Conservation (phyloP, 768 basidiomycete genomes). For the Agaricus subrufescens region DNA sequence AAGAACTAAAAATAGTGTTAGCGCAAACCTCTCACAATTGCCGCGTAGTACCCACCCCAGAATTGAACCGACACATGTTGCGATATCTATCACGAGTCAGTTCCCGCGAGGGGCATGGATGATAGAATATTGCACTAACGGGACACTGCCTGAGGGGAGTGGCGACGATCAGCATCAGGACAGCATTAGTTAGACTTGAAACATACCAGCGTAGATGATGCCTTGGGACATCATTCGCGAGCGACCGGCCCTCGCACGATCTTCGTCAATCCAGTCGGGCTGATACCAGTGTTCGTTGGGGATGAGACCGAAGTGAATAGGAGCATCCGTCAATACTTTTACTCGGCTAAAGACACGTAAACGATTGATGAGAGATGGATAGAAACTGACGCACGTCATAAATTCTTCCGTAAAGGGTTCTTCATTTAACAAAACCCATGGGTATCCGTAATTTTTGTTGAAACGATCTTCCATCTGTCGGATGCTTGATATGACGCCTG, state of each 20-base stretch:
- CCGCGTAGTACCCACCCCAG: constrained; percentile 53
- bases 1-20: constrained; percentile 53
- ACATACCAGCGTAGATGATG: constrained; percentile 57
- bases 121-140: constrained; percentile 41
- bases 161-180: constrained; percentile 9
- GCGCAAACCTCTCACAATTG: not conserved
- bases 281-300: constrained; percentile 75
- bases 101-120: not conserved
- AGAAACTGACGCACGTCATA: constrained; percentile 40
- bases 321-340: constrained; percentile 49
- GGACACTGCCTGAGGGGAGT: constrained; percentile 52
- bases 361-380: not conserved
- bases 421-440: constrained; percentile 85
- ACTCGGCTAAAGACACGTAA: constrained; percentile 34
- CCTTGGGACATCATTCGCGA: constrained; percentile 57
- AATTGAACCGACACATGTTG: constrained; percentile 96
- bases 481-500: constrained; percentile 50
- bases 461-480: constrained; percentile 78
- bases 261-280: constrained; percentile 78
- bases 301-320: constrained; percentile 67
- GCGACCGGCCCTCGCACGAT: constrained; percentile 52
- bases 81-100: constrained; percentile 51
- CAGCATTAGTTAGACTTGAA: not conserved
- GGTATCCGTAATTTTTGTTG: constrained; percentile 71
- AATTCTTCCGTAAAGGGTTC: constrained; percentile 71